A percentile compares a stretch with the other conserved stretches of the same genome.
phyloP scores from a whole-genome alignment of 441 rosid species.

The Pelargonium australe region DNA sequence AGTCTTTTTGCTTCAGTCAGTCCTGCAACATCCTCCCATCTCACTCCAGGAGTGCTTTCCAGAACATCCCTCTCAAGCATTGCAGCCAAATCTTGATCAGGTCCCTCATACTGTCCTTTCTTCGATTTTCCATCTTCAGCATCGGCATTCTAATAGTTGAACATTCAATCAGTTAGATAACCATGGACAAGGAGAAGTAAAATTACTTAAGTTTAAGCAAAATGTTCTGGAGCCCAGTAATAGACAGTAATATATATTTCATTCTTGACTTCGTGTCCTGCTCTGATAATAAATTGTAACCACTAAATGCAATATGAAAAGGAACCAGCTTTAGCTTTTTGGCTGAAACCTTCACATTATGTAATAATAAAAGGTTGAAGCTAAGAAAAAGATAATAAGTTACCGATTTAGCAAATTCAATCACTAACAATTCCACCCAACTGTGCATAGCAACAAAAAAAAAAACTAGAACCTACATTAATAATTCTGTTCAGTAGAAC shows the following conservation, averaged over 20 bases:
- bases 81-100: conserved; percentile 93
- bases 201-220: background rate
- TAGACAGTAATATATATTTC: too few species aligned
- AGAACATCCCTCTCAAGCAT: conserved; percentile 99
- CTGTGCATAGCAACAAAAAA: too few species aligned
- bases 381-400: too few species aligned
- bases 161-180: conserved; percentile 13
- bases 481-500: background rate
- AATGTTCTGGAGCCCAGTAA: too few species aligned
- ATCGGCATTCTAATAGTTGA: conserved; percentile 63
- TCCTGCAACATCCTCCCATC: conserved; percentile 99
- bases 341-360: too few species aligned
- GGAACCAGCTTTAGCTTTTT: too few species aligned
- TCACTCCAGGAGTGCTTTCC: conserved; percentile 93
- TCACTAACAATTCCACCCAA: too few species aligned
- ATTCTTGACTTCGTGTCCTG: too few species aligned
- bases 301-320: too few species aligned
- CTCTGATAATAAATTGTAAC: too few species aligned
- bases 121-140: conserved; percentile 84
- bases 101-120: conserved; percentile 83
- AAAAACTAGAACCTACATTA: background rate
- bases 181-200: conserved; percentile 9
- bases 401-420: too few species aligned
- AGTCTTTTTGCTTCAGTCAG: conserved; percentile 96
- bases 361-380: too few species aligned